Base-by-base conservation (phyloP, 176 grass and related monocot genomes). In the Carex parvula region DNA sequence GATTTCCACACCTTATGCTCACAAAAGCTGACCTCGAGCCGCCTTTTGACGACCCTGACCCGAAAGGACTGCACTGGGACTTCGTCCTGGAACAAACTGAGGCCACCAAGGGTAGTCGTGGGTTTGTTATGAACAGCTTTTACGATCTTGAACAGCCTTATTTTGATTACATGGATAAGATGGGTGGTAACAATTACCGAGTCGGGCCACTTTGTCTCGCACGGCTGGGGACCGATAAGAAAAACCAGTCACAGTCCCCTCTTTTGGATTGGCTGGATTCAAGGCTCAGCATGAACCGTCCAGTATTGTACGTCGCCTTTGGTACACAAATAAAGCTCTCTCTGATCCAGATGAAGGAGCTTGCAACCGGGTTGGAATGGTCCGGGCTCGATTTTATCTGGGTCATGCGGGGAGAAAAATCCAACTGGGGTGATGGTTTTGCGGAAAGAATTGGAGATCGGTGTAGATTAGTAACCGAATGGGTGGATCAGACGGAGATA, bases 291-390 rank as follows among this genome's bases (percentile, higher is more conserved):
- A 37, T 70, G 84, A 65, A 69, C 63, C 81, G 69, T 2, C 90
- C 88, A 1, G 90, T 94, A 20, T 66, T 94, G 17, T 90, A 94
- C 2, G 62, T 92, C 0, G 80, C 92, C 0, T 94, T 92, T 53
- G 92, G 92, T n/a, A 84, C 90, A 4, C 92, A 94, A 8, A 74
- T 83, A 5, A 48, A 79, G 3, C 13, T 94, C 37, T 84, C 85
- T 55, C 32, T n/a, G 44, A 75, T 11, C 0, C 92, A 94, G 26
- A 8, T 88, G 1, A 72, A 87, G 21, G 86, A 92, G 60, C 42
- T 94, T 1, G 88, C 88, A 0, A 16, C 26, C 1, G 92, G 88
- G 2, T 14, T 94, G 16, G 90, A 92, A 4, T 57, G 3, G 7
- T 88, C 90, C 3, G 86, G 55, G 2, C 1, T 94, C 0, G 90